Evolutionary conservation across 805 yeast genomes (phyloP), one percentile per base, ranked within the genome.

Genomic region (Candida corydali): DNA sequence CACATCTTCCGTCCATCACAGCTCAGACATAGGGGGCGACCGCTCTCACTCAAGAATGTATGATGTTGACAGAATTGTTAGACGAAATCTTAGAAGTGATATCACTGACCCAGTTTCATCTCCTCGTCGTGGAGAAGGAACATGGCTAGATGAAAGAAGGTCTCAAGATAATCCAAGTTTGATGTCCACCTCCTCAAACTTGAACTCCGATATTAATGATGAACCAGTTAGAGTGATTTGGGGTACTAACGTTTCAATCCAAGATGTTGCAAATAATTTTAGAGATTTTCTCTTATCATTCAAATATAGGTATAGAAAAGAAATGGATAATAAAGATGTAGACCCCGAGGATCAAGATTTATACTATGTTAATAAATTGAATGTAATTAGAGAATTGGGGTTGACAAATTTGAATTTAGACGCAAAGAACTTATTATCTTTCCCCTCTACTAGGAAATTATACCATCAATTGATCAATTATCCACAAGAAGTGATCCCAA

Each of bases 211-310:
- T 15, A 19, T 8, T 23, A 39, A 35, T 17, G 77, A 76, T 36
- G 96, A 84, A 46, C 95, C 95, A 0, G 78, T 80, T 17, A 75
- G 94, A 51, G 95, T 93, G 37, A 91, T 93, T 52, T 93, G 98
- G 98, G 98, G 98, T 61, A 93, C 98, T 1, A 88, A 91, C 54
- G 96, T 93, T 18, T 83, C 94, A 32, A 89, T 93, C 52, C 86
- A 80, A 52, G 96, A 93, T 53, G 82, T 93, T 49, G 75, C 85
- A 26, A 82, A 78, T 47, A 73, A 76, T 34, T 91, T 93, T 64
- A 72, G 94, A 45, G 80, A 80, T 45, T 93, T 93, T 47, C 64
- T 93, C 50, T 80, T 84, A 81, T 76, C 82, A 17, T 93, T 88
- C 69, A 85, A 87, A 55, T 65, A 74, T 62, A 83, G 80, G 52